Percentiles rank a stretch among this genome's conserved stretches.
phyloP scores from a whole-genome alignment of 768 basidiomycete species.

The Boletus insuetus region DNA sequence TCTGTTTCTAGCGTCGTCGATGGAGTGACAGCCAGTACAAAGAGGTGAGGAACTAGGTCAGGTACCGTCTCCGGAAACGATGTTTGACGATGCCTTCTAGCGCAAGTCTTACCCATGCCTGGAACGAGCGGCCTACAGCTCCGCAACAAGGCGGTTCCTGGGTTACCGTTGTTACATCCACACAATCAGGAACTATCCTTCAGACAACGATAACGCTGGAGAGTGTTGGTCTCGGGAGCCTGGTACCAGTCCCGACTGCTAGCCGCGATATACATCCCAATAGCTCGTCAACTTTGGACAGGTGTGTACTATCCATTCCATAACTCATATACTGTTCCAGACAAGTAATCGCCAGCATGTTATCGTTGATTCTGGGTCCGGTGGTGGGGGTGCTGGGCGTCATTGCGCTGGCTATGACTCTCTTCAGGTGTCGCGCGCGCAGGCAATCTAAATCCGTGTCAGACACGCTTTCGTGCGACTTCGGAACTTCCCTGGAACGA shows the following conservation, averaged over 20 bases:
- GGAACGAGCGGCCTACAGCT: not conserved
- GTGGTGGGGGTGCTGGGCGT: slow-evolving; percentile 7
- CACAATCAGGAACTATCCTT: not conserved
- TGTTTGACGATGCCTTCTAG: not conserved
- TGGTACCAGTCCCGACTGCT: slow-evolving; percentile 2
- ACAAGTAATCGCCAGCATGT: slow-evolving; percentile 6
- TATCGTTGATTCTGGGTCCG: slow-evolving; percentile 10
- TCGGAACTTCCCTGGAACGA: not conserved
- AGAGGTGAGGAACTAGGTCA: slow-evolving; percentile 8
- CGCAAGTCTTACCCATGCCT: not conserved
- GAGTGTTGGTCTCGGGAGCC: not conserved
- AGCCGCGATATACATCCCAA: not conserved
- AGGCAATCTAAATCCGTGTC: not conserved
- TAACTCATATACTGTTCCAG: not conserved
- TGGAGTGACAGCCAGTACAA: not conserved
- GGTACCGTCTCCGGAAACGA: not conserved
- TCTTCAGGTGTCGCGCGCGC: slow-evolving; percentile 5
- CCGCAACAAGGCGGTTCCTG: slow-evolving; percentile 1
- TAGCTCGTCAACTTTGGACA: not conserved
- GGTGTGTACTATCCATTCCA: slow-evolving; percentile 6
- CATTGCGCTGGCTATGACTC: slow-evolving; percentile 1
- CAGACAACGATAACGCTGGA: slow-evolving; percentile 3
- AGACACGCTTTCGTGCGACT: not conserved
- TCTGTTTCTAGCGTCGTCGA: not conserved
- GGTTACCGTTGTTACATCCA: not conserved